Evolutionary conservation across 1,284 basidiomycete species (phyloP).

Genomic region (Cryptococcus maquisensis): DNA sequence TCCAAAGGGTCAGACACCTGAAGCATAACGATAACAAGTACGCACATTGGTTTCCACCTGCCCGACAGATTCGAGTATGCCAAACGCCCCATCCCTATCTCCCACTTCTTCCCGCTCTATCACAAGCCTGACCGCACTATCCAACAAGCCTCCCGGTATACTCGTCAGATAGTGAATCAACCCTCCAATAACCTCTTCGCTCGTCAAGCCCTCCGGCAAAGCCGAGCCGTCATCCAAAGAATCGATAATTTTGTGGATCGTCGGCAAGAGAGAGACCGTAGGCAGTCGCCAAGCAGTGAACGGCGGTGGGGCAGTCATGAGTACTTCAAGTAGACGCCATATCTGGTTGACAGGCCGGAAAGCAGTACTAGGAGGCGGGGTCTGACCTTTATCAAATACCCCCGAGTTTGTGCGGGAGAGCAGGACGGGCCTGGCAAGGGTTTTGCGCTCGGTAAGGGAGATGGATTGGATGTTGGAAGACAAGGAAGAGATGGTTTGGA

Average conservation of each 20-base stretch:
- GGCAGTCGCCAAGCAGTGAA: not conserved
- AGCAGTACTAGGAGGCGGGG: not conserved
- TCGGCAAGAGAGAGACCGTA: not conserved
- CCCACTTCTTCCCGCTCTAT: conserved; percentile 3
- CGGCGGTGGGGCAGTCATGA: conserved; percentile 25
- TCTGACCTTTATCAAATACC: not conserved
- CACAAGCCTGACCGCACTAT: not conserved
- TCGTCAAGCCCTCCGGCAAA: not conserved
- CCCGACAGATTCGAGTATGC: conserved; percentile 31
- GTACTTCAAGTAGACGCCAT: conserved; percentile 38
- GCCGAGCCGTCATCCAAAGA: not conserved
- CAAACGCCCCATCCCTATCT: conserved; percentile 39
- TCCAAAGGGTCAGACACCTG: not conserved
- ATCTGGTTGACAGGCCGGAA: conserved; percentile 32
- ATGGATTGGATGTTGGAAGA: conserved; percentile 21
- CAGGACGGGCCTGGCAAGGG: conserved; percentile 11
- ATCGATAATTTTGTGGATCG: not conserved
- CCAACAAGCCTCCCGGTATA: conserved; percentile 14
- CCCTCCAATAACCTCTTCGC: not conserved
- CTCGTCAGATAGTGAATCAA: conserved; percentile 30
- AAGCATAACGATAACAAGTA: not conserved
- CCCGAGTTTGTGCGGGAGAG: conserved; percentile 3
- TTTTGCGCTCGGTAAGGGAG: conserved; percentile 24
- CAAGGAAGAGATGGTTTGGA: conserved; percentile 25
- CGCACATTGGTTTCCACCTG: conserved; percentile 38